phyloP scores from a whole-genome alignment of 805 yeast genomes.

The Ogataea degrootiae region DNA sequence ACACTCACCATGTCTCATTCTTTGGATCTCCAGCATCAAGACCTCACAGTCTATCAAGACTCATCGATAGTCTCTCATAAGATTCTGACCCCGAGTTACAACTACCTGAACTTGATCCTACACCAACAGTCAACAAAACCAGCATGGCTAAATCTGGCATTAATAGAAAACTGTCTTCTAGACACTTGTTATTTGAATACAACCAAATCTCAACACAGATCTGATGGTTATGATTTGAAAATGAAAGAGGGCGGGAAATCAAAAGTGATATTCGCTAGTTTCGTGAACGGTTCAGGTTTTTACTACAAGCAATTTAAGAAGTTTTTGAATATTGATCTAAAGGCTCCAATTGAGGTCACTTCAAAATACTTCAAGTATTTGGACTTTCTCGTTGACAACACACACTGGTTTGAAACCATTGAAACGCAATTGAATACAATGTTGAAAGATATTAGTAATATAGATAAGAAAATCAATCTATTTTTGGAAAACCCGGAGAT shows the following conservation, averaged over 20 bases:
- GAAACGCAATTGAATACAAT: slow-evolving; percentile 10
- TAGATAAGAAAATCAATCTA: slow-evolving; percentile 14
- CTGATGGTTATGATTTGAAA: not conserved
- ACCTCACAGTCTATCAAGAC: slow-evolving; percentile 48
- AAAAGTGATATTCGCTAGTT: slow-evolving; percentile 35
- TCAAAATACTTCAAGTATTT: slow-evolving; percentile 33
- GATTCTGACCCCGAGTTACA: slow-evolving; percentile 14
- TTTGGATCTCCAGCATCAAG: slow-evolving; percentile 47
- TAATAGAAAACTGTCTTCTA: slow-evolving; percentile 46
- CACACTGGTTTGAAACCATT: slow-evolving; percentile 24
- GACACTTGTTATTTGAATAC: slow-evolving; percentile 42
- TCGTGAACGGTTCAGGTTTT: slow-evolving; percentile 15
- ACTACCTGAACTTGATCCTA: slow-evolving; percentile 32
- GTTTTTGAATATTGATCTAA: slow-evolving; percentile 36
- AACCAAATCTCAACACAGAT: slow-evolving; percentile 24
- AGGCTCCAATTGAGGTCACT: slow-evolving; percentile 7
- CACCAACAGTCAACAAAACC: slow-evolving; percentile 53
- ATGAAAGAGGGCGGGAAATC: slow-evolving; percentile 19
- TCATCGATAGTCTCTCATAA: slow-evolving; percentile 37
- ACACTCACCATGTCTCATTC: slow-evolving; percentile 16
- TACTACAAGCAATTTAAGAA: slow-evolving; percentile 31
- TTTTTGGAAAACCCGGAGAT: slow-evolving; percentile 29
- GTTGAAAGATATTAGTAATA: slow-evolving; percentile 9
- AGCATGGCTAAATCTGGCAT: slow-evolving; percentile 54
- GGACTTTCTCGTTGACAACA: slow-evolving; percentile 35